phyloP scores from a whole-genome alignment of 225 moss, liverwort and hornwort genomes.

The Asterella californica region DNA sequence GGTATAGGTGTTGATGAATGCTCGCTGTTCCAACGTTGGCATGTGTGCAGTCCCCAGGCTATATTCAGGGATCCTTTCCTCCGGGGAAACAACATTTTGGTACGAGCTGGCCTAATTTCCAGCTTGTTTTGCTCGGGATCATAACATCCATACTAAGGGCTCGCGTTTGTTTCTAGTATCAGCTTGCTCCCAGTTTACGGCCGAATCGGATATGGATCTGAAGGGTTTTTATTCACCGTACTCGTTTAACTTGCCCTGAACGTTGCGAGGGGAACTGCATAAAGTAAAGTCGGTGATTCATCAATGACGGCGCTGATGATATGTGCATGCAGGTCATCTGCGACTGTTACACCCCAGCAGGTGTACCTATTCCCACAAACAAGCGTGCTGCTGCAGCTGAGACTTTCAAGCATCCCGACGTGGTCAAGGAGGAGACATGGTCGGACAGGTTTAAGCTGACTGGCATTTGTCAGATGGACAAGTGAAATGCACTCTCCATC shows the following conservation, averaged over 20 bases:
- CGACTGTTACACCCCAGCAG: slow-evolving; percentile 49
- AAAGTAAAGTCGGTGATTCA: neutral
- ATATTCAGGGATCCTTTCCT: slow-evolving; percentile 51
- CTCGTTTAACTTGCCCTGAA: no score
- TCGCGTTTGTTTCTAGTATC: neutral
- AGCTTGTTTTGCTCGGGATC: neutral
- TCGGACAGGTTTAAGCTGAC: slow-evolving; percentile 8
- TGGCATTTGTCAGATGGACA: neutral
- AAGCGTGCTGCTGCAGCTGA: slow-evolving; percentile 44
- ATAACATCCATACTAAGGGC: neutral
- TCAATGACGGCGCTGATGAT: neutral
- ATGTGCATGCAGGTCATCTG: slow-evolving; percentile 39
- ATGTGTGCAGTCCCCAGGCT: slow-evolving; percentile 47
- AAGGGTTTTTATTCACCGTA: neutral
- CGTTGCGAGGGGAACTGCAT: neutral
- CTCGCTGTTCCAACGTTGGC: neutral
- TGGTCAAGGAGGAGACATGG: slow-evolving; percentile 45
- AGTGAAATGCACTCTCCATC: no score
- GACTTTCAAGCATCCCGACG: slow-evolving; percentile 28
- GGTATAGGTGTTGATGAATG: neutral
- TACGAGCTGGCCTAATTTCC: slow-evolving; percentile 10
- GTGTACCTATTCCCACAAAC: slow-evolving; percentile 43
- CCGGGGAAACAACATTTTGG: slow-evolving; percentile 49
- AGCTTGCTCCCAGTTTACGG: no score
- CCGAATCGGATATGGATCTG: no score